Evolutionary conservation across 2,329 filamentous ascomycete species (phyloP).

Genomic region (Arachnomyces sp.): DNA sequence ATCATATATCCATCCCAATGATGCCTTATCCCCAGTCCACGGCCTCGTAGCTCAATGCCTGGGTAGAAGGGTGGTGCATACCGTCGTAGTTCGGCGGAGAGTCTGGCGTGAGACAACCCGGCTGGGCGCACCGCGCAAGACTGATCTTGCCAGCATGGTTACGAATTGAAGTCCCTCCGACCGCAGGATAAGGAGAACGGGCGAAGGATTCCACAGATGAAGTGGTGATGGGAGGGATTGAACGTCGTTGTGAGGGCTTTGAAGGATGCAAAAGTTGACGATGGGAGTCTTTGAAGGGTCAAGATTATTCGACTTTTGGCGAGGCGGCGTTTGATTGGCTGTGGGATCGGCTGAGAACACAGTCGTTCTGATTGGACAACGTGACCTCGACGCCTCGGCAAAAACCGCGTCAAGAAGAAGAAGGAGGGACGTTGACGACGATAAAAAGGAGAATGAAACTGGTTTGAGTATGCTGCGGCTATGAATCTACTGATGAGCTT

Average conservation of each 20-base stretch:
- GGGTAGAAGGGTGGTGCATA: slow-evolving; percentile 45
- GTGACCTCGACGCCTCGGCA: slow-evolving; percentile 8
- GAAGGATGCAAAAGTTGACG: not conserved
- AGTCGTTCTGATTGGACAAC: slow-evolving; percentile 10
- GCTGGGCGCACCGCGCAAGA: slow-evolving; percentile 79
- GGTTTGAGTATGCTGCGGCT: not conserved
- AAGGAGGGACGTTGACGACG: not conserved
- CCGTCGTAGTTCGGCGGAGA: slow-evolving; percentile 64
- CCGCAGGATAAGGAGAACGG: slow-evolving; percentile 20
- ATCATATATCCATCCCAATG: slow-evolving; percentile 24
- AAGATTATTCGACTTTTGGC: slow-evolving; percentile 6
- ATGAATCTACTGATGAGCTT: slow-evolving; percentile 1
- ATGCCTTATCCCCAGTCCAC: slow-evolving; percentile 17
- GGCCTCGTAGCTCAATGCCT: slow-evolving; percentile 25
- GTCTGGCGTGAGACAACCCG: slow-evolving; percentile 69
- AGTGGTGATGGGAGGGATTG: slow-evolving; percentile 17
- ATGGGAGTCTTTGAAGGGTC: slow-evolving; percentile 5
- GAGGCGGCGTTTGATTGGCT: slow-evolving; percentile 8
- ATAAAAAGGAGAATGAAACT: not conserved
- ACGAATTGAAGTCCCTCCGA: slow-evolving; percentile 30
- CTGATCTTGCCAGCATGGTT: slow-evolving; percentile 90
- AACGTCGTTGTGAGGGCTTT: not conserved
- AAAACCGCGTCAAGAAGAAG: slow-evolving; percentile 4
- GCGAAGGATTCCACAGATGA: slow-evolving; percentile 15
- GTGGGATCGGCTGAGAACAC: slow-evolving; percentile 9